phyloP scores from a whole-genome alignment of 768 basidiomycete genomes.

The Termitomyces sp. region DNA sequence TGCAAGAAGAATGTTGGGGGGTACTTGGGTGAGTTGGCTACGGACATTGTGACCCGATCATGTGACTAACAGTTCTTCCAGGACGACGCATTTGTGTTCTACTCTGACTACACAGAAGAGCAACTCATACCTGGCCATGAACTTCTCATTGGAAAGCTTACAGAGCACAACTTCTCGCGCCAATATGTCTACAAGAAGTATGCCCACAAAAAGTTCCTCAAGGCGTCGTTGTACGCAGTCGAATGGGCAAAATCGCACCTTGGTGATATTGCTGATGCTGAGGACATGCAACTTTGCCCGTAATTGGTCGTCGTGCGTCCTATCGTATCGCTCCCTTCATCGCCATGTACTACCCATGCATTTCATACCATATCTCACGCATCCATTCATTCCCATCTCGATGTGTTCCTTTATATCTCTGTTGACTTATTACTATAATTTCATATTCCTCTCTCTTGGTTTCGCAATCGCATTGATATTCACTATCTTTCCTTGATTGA shows the following conservation, averaged over 20 bases:
- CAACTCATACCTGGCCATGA: slow-evolving; percentile 80
- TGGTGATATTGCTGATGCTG: slow-evolving; percentile 31
- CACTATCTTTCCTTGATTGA: slow-evolving; percentile 9
- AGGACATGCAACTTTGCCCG: slow-evolving; percentile 43
- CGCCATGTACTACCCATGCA: slow-evolving; percentile 15
- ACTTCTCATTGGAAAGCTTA: slow-evolving; percentile 78
- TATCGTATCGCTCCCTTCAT: slow-evolving; percentile 15
- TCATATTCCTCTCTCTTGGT: slow-evolving; percentile 10
- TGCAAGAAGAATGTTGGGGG: slow-evolving; percentile 88
- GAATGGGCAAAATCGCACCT: slow-evolving; percentile 62
- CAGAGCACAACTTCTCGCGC: slow-evolving; percentile 72
- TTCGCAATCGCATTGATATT: slow-evolving; percentile 17
- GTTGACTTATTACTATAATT: slow-evolving; percentile 16
- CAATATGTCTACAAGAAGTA: slow-evolving; percentile 96
- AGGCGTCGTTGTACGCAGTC: slow-evolving; percentile 76
- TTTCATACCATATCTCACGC: slow-evolving; percentile 6
- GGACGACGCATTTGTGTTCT: slow-evolving; percentile 89
- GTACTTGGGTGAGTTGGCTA: slow-evolving; percentile 84
- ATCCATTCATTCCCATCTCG: slow-evolving; percentile 13
- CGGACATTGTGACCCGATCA: slow-evolving; percentile 16
- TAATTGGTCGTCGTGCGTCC: slow-evolving; percentile 22
- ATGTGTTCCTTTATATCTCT: slow-evolving; percentile 17
- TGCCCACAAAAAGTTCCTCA: slow-evolving; percentile 95
- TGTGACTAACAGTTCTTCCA: slow-evolving; percentile 41
- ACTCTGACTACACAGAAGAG: slow-evolving; percentile 88